Evolutionary conservation across 176 grass and related monocot genomes (phyloP), one percentile per base, ranked within the genome.

Genomic region (Juncus effusus): DNA sequence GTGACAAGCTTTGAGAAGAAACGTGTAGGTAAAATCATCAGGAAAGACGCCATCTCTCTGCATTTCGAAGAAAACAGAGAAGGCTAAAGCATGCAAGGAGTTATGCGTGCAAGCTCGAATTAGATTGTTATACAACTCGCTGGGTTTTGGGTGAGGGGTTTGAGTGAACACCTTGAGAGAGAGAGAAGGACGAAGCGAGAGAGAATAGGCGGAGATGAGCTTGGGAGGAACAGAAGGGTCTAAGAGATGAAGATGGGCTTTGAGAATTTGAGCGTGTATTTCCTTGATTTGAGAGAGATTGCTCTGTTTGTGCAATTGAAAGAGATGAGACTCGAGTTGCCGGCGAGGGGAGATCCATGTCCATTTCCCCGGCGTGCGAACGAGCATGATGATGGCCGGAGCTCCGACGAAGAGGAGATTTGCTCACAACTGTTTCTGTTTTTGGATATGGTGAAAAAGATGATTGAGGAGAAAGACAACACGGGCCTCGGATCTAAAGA

Each of bases 241-340:
- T 47, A 47, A 47, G 16, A 66, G 60, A 59, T 87, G 84, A 61
- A 87, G 56, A 3, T 77, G 58, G 14, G 80, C 57, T 67, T 70
- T 84, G 58, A 84, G 69, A 63, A 88, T 36, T 64, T 88, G 89
- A 38, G 84, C 89, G 60, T 92, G 89, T 67, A 92, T 79, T 65
- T 87, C 77, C 61, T 72, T 70, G 55, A 92, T 35, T 75, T 64
- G 60, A 66, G 39, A 39, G 60, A 80, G 59, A 36, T 63, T 56
- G 54, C 67, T 72, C 64, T 82, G 79, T 52, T 69, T 80, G 69
- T 75, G 80, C 55, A 78, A 80, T 35, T 86, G 79, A 69, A 70
- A 72, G 73, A 87, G 69, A 64, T 83, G 84, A 60, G 77, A 67
- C 74, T 91, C 87, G 54, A 84, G 56, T 49, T 74, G 77, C 38